Evolutionary conservation across 2,329 filamentous ascomycete genomes (phyloP), one percentile per base, ranked within the genome.

Genomic region (Chaetomium sp.): DNA sequence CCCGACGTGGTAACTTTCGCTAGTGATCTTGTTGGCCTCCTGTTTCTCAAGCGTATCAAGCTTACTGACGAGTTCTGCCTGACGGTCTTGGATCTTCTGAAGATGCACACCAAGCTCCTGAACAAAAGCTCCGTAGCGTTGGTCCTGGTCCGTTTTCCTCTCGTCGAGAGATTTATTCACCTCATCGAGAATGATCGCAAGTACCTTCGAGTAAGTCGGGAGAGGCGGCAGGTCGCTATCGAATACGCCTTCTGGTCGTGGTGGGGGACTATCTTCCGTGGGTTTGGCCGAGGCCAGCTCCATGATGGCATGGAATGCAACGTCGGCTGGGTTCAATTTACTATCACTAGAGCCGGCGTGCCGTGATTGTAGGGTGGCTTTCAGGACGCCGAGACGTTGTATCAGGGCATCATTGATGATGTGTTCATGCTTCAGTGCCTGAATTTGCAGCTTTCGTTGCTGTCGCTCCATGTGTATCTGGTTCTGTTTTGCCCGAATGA

Each of bases 361-460:
- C 34, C 19, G 49, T 2, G 49, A 35, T 7, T 51, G 38, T 8
- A 51, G 27, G n/a, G 49, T 10, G 12, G 49, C 42, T 10, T 27
- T 35, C 11, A 51, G 40, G 6, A 43, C 11, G n/a, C 3, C n/a
- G 33, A 51, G 40, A 27, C 40, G 49, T 35, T 51, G 40, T 2
- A 44, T 9, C 2, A 51, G 14, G n/a, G 49, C 32, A 11, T 51
- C 49, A 10, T 51, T 44, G 33, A 44, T 35, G 5, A 44, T 27
- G n/a, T n/a, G 33, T 8, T 51, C 32, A 27, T 51, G 34, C 33
- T 51, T 51, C 5, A 12, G 19, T 5, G 40, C n/a, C 40, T 51
- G n/a, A 7, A 37, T 37, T n/a, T 51, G 49, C n/a, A 14, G 40
- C 32, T 51, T 50, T 51, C 49, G 40, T n/a, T 51, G 49, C n/a